Evolutionary conservation across 2,329 filamentous ascomycete genomes (phyloP), one percentile per base, ranked within the genome.

Genomic region (Cercospora sesami): DNA sequence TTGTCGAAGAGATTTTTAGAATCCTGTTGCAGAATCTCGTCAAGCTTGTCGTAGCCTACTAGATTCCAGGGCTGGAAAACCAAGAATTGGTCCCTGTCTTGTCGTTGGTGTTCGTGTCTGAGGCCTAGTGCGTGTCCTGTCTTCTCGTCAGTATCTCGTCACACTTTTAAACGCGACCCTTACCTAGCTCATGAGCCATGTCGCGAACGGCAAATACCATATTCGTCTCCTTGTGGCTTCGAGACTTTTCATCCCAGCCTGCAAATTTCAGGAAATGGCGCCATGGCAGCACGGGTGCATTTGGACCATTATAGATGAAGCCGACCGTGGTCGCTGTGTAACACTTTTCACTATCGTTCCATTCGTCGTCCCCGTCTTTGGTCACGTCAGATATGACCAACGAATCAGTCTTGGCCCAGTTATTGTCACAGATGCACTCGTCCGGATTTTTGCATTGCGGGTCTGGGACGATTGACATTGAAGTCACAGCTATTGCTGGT

Each of bases 311-410:
- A n/a, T n/a, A 30, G 28, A 30, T 30, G 28, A 30, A 30, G 28
- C 28, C 28, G 28, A 65, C 66, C 12, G 66, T 68, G 3, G 72
- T 65, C 39, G 64, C 61, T 4, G 67, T 73, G 5, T 62, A 26
- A 23, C 70, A 72, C 0, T 69, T 33, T 0, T 51, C 31, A 1
- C 68, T 36, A 16, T 72, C 55, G 23, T 72, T 70, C 57, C 59
- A 69, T 8, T 51, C 66, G 8, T 68, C 64, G 42, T 73, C 67
- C 1, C 53, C 64, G 36, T 73, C 68, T 26, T 48, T 68, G 4
- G 72, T 73, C 16, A 60, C 62, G 18, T 74, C 73, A 1, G 28
- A 61, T 10, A 74, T 73, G 2, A 72, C 59, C 28, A 74, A 64
- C 10, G 71, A 63, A 60, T 74, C 72, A 4, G 39, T 23, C 1